Conservation (phyloP, 306 rosid genomes). For the Sicyos edulis region DNA sequence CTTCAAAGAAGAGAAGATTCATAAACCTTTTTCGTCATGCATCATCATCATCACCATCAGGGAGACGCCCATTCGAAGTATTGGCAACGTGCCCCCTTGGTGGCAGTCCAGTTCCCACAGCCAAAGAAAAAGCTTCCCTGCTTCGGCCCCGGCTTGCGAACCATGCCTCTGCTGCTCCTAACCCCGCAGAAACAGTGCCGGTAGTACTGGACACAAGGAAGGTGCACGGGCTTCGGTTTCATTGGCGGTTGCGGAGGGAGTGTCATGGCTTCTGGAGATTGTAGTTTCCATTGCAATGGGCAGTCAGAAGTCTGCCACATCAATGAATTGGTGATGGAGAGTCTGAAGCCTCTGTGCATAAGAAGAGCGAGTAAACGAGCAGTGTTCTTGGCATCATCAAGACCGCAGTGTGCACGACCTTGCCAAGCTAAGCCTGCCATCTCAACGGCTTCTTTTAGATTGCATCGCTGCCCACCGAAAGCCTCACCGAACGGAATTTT, state of each 20-base stretch:
- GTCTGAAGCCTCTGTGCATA: conserved; percentile 67
- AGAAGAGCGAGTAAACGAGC: conserved; percentile 72
- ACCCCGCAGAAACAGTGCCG: conserved; percentile 79
- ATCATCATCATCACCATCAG: conserved; percentile 32
- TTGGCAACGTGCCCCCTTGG: conserved; percentile 75
- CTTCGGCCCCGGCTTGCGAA: conserved; percentile 79
- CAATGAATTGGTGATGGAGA: conserved; percentile 64
- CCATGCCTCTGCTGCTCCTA: conserved; percentile 59
- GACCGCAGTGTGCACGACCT: conserved; percentile 93
- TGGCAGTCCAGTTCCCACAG: conserved; percentile 78
- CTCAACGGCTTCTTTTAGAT: conserved; percentile 87
- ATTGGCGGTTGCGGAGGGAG: conserved; percentile 38
- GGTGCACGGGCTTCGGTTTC: conserved; percentile 46
- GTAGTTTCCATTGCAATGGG: conserved; percentile 53
- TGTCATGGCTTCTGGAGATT: conserved; percentile 40
- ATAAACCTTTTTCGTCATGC: conserved; percentile 26
- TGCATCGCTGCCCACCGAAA: conserved; percentile 71
- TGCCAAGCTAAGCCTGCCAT: conserved; percentile 82
- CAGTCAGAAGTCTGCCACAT: conserved; percentile 58
- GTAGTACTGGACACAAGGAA: conserved; percentile 39
- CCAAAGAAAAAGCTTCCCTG: conserved; percentile 79
- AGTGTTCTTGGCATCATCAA: conserved; percentile 88
- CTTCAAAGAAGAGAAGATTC: conserved; percentile 31
- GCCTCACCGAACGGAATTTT: conserved; percentile 77
- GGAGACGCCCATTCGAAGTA: conserved; percentile 83